phyloP scores from a whole-genome alignment of 169 alveolate species.

The Plasmodium cynomolgi region DNA sequence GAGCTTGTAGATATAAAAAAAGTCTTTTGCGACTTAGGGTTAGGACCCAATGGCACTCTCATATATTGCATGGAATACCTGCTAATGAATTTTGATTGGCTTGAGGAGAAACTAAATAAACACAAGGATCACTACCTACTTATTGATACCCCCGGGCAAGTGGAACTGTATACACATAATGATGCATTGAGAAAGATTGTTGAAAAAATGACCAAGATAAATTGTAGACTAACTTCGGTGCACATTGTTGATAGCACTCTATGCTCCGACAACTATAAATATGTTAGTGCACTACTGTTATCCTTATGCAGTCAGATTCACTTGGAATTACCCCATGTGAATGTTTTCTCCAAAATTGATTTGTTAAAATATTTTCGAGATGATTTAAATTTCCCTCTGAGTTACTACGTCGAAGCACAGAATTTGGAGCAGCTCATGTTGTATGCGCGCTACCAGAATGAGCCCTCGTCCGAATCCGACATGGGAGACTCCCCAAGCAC shows the following conservation, averaged over 20 bases:
- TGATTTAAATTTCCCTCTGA: slow-evolving; percentile 79
- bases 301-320: slow-evolving; percentile 95
- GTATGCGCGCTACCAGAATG: slow-evolving; percentile 45
- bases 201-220: slow-evolving; percentile 82
- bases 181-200: slow-evolving; percentile 89
- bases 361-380: slow-evolving; percentile 83
- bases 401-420: slow-evolving; percentile 70
- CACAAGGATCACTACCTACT: slow-evolving; percentile 89
- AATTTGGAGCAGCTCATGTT: slow-evolving; percentile 57
- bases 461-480: slow-evolving; percentile 37
- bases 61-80: slow-evolving; percentile 95
- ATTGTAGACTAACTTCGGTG: slow-evolving; percentile 80
- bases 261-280: slow-evolving; percentile 92
- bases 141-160: slow-evolving; percentile 97
- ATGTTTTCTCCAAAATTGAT: slow-evolving; percentile 92
- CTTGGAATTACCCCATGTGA: slow-evolving; percentile 95
- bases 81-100: slow-evolving; percentile 93
- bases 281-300: slow-evolving; percentile 92
- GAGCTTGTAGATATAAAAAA: slow-evolving; percentile 90
- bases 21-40: slow-evolving; percentile 88
- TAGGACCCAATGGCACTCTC: slow-evolving; percentile 97
- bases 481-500: not conserved
- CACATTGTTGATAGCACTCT: slow-evolving; percentile 93
- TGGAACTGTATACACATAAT: slow-evolving; percentile 96
- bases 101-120: slow-evolving; percentile 78